Evolutionary conservation across 192 early-diverging fungal species (phyloP).

Genomic region (Funneliformis geosporum): DNA sequence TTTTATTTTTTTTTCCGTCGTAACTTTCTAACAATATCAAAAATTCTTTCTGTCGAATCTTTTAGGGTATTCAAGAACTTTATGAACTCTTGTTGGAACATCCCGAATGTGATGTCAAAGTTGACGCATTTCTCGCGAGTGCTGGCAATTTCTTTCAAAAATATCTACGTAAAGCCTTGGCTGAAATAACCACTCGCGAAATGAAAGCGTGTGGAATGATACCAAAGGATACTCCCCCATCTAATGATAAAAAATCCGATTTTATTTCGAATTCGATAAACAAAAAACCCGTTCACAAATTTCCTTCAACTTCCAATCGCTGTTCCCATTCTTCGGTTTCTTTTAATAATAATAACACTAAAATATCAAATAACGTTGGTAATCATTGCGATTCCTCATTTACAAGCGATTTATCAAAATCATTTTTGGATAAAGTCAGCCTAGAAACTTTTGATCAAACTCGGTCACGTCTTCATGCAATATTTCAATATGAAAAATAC

Average conservation of each 20-base stretch:
- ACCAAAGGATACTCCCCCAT: not conserved
- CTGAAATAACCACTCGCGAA: constrained; percentile 26
- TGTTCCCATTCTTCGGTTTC: not conserved
- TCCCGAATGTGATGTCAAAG: constrained; percentile 61
- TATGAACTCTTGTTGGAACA: constrained; percentile 73
- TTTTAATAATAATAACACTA: not conserved
- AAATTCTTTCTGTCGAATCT: too few relatives aligned
- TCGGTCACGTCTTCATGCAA: constrained; percentile 14
- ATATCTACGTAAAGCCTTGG: constrained; percentile 71
- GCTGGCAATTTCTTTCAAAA: constrained; percentile 74
- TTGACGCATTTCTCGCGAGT: constrained; percentile 60
- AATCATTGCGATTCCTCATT: not conserved
- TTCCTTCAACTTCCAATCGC: not conserved
- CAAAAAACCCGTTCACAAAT: not conserved
- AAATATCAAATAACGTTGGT: not conserved
- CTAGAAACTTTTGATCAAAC: constrained; percentile 33
- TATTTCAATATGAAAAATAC: constrained; percentile 33
- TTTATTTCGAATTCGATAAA: not conserved
- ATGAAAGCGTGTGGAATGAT: constrained; percentile 24
- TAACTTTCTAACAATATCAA: too few relatives aligned
- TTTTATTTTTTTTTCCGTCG: too few relatives aligned
- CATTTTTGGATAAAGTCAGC: constrained; percentile 8
- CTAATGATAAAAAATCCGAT: not conserved
- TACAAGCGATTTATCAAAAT: not conserved
- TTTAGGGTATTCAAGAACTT: constrained; percentile 69